Base-by-base conservation (phyloP, 495 filamentous ascomycete species). In the Penicillium turbatum region DNA sequence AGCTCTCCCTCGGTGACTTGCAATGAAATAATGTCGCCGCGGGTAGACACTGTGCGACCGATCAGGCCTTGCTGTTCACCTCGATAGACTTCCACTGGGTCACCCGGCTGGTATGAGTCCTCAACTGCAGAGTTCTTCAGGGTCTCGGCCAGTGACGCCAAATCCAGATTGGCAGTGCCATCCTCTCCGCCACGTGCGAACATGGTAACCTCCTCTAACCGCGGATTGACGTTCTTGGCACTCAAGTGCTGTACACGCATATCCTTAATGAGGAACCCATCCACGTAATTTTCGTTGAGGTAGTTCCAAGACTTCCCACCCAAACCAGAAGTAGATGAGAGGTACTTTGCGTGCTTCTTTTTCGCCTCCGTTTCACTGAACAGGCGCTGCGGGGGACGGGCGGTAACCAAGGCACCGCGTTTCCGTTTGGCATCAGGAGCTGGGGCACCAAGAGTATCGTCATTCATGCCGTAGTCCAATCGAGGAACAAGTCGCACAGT, bases 321-420 rank as follows among this genome's bases (percentile, higher is more conserved):
- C 50, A 80, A 60, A 5, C 77, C 76, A 45, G 77, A 75, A 27
- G 68, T 70, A 55, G 71, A 66, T 35, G 79, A 76, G 4, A 97
- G 73, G 59, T 85, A 82, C 48, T 87, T 88, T 12, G 81, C 79
- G 56, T 95, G 86, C 57, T 86, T 86, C 75, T 95, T 97, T 60
- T 88, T 87, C 1, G 95, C 95, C 61, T 99, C 95, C 2, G 83
- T 76, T 63, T 97, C 95, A 60, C 87, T 97, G 77, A 99, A 99
- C 10, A 97, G 78, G 41, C 90, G 82, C 65, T 90, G 90, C 2
- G 93, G 92, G 11, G 95, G 91, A n/a, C 89, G 81, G 41, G 71
- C 67, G 35, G 74, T 71, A 47, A 72, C 78, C 17, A 77, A 70
- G 13, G 75, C 76, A 4, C 79, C 77, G 19, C 93, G 85, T 73